Evolutionary conservation across 371 early-diverging fungal genomes (phyloP), one percentile per base, ranked within the genome.

Genomic region (Parasitella parasitica): DNA sequence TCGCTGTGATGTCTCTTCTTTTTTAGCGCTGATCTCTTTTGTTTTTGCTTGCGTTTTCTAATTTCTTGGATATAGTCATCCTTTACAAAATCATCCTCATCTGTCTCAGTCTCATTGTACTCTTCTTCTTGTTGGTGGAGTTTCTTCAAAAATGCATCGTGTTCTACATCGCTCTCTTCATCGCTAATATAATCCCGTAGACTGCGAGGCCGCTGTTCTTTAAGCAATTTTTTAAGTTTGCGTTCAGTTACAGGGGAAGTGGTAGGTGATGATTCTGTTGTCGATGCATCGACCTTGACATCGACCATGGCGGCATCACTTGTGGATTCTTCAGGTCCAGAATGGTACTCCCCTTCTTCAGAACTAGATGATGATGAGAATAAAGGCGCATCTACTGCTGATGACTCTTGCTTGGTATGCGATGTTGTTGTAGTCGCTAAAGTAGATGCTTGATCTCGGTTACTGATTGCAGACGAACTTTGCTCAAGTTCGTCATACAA

Each of bases 111-210:
- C 20, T 68, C 73, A 2, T 72, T 71, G 4, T 66, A 64, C 18
- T 70, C 72, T 3, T 70, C 61, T 15, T 73, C 67, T 20, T 75
- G 69, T 54, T 75, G 72, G 13, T 75, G 79, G n/a, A 86, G 66
- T 51, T 77, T 71, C 32, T 76, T 75, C 49, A 86, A 63, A 54
- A 83, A 86, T 13, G 76, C 76, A 35, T 72, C 73, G 11, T 78
- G 72, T 32, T 72, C 67, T 3, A 57, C 67, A 39, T 72, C 66
- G 27, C 68, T 67, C 22, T 64, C 70, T 15, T 74, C 77, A 20
- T 76, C 84, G 27, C 83, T 83, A 15, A 82, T 72, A 50, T 82
- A 83, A 30, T 83, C 84, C 9, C 84, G 78, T 30, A 82, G 71
- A 9, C 84, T 64, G n/a, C 70, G 37, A 27, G 61, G 61, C 9